These are phyloP conservation scores for Trametes maxima DNA, from an alignment of 768 basidiomycete genomes.

Conservation along the genomic window DNA sequence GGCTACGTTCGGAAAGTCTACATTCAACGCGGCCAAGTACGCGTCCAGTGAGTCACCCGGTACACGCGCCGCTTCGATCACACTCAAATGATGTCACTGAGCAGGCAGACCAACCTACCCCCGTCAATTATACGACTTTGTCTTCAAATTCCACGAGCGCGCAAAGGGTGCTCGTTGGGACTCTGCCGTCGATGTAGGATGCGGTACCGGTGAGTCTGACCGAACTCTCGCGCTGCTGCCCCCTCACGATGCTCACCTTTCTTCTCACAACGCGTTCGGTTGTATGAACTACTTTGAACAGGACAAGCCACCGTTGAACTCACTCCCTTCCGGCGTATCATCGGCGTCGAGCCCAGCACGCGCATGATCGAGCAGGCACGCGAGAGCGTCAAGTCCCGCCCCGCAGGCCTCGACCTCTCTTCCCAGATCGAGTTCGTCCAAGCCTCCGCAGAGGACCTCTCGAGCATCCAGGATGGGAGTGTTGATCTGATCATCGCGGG, in stretches of 20 bases:
- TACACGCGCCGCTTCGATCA: neutral
- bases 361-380: constrained; percentile 63
- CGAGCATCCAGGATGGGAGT: constrained; percentile 47
- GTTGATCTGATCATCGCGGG: constrained; percentile 74
- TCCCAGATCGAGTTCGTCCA: constrained; percentile 39
- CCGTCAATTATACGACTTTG: constrained; percentile 57
- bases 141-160: constrained; percentile 59
- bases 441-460: constrained; percentile 57
- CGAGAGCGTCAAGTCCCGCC: constrained; percentile 15
- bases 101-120: constrained; percentile 76
- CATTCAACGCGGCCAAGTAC: constrained; percentile 70
- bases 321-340: constrained; percentile 55
- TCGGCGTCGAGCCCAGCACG: constrained; percentile 75
- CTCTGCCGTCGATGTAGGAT: constrained; percentile 74
- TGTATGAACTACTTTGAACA: too few relatives aligned
- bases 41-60: constrained; percentile 37
- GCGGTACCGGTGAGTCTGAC: constrained; percentile 69
- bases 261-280: neutral
- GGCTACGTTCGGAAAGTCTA: constrained; percentile 74
- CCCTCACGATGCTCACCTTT: neutral
- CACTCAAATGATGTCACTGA: neutral
- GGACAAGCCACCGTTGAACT: constrained; percentile 73
- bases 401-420: constrained; percentile 15
- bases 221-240: neutral
- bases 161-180: constrained; percentile 46